Conservation (phyloP, 208 protist species). For the Phytomonas sp. region DNA sequence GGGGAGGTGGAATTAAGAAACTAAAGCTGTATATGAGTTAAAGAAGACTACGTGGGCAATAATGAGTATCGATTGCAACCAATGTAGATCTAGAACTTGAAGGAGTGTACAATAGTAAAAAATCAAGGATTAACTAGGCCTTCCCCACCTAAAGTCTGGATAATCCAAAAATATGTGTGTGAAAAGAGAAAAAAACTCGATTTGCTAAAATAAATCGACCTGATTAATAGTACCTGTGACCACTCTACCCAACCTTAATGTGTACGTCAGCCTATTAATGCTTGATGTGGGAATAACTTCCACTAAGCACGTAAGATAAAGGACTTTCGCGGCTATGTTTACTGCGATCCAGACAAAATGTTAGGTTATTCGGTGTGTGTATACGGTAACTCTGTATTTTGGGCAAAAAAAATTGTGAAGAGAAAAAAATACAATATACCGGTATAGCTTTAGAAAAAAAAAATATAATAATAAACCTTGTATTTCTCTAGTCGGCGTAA, state of each 20-base stretch:
- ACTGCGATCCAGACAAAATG: slow-evolving; percentile 7
- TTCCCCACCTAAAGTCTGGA: background rate
- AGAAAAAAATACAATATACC: slow-evolving; percentile 5
- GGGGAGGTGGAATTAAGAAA: background rate
- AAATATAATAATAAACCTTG: slow-evolving; percentile 5
- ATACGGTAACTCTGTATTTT: background rate
- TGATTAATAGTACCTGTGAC: background rate
- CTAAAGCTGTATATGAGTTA: background rate
- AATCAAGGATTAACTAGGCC: background rate
- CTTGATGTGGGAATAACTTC: background rate
- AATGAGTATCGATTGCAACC: background rate
- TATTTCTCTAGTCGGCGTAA: background rate
- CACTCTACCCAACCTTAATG: background rate
- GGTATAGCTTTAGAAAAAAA: slow-evolving; percentile 10
- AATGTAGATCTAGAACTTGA: background rate
- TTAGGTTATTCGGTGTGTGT: background rate
- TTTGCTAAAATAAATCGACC: background rate
- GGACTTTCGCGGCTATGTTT: background rate
- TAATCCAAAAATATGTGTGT: background rate
- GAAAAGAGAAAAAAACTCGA: slow-evolving; percentile 1
- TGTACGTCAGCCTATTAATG: background rate
- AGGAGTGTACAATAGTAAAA: slow-evolving; percentile 6
- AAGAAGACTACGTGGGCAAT: background rate
- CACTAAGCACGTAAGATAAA: slow-evolving; percentile 6
- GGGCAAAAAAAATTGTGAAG: slow-evolving; percentile 6